Evolutionary conservation across 2,329 filamentous ascomycete genomes (phyloP).

Genomic region (Pseudocercospora crystallina): DNA sequence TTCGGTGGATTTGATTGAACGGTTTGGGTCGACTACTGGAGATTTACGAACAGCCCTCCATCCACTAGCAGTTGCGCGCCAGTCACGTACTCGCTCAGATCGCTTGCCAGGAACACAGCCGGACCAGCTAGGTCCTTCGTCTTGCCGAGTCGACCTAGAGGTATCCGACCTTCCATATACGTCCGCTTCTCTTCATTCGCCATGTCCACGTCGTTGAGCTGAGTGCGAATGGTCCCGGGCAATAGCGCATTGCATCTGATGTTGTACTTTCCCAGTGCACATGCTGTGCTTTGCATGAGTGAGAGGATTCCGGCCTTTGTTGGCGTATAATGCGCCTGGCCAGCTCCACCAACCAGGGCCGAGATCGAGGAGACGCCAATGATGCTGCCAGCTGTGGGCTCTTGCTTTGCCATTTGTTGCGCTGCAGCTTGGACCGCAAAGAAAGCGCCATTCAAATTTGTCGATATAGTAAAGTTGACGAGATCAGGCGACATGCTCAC

Average conservation of each 20-base stretch:
- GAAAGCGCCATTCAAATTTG: slow-evolving; percentile 87
- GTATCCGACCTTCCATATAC: slow-evolving; percentile 82
- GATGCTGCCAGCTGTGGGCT: slow-evolving; percentile 70
- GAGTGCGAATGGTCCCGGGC: slow-evolving; percentile 79
- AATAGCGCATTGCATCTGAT: slow-evolving; percentile 83
- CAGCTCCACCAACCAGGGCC: slow-evolving; percentile 73
- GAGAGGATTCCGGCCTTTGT: slow-evolving; percentile 81
- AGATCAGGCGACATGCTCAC: slow-evolving; percentile 66
- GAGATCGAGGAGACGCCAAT: slow-evolving; percentile 73
- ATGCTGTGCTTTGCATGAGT: slow-evolving; percentile 80
- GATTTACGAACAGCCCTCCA: slow-evolving; percentile 84
- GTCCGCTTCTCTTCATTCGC: slow-evolving; percentile 67
- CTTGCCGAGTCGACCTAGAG: slow-evolving; percentile 70
- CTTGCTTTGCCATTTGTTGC: slow-evolving; percentile 70
- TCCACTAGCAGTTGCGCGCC: slow-evolving; percentile 83
- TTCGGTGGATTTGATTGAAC: slow-evolving; percentile 45
- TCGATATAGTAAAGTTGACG: slow-evolving; percentile 69
- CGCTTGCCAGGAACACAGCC: slow-evolving; percentile 79
- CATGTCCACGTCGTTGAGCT: slow-evolving; percentile 80
- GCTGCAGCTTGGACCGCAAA: slow-evolving; percentile 83
- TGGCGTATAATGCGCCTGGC: slow-evolving; percentile 82
- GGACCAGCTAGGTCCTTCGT: slow-evolving; percentile 77
- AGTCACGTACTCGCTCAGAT: slow-evolving; percentile 77
- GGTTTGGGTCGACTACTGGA: slow-evolving; percentile 58
- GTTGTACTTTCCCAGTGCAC: slow-evolving; percentile 71